phyloP scores from a whole-genome alignment of 179 eudicot species.

The Corrigiola litoralis region DNA sequence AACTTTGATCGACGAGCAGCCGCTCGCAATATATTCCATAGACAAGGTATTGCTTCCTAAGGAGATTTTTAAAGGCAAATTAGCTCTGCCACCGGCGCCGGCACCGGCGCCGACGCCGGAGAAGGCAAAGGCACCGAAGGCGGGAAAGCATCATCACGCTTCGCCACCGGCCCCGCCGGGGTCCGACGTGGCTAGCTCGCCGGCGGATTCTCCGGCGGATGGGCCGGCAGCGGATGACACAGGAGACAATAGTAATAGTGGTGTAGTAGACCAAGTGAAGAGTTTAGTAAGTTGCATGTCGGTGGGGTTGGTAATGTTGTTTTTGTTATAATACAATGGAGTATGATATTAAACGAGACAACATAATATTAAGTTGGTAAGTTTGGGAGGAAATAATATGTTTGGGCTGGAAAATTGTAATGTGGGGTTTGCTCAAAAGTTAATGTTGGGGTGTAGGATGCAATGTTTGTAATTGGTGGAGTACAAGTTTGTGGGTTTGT shows the following conservation, averaged over 20 bases:
- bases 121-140: slow-evolving; percentile 32
- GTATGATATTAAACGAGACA: not conserved
- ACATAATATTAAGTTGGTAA: not conserved
- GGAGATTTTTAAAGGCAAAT: slow-evolving; percentile 42
- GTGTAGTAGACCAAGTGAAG: slow-evolving; percentile 33
- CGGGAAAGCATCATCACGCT: slow-evolving; percentile 36
- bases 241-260: slow-evolving; percentile 3
- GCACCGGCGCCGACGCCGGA: slow-evolving; percentile 36
- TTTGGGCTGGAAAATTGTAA: slow-evolving; percentile 1
- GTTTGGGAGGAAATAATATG: not conserved
- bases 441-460: not conserved
- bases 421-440: not conserved
- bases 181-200: slow-evolving; percentile 27
- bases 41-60: slow-evolving; percentile 50
- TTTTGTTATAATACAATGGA: slow-evolving; percentile 18
- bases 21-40: slow-evolving; percentile 40
- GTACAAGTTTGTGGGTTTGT: not conserved
- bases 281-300: slow-evolving; percentile 37
- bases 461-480: not conserved
- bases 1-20: slow-evolving; percentile 42
- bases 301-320: slow-evolving; percentile 31
- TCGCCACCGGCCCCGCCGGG: slow-evolving; percentile 42
- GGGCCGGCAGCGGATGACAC: slow-evolving; percentile 57
- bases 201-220: slow-evolving; percentile 50
- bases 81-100: slow-evolving; percentile 57